phyloP scores from a whole-genome alignment of 495 filamentous ascomycete species.

The Penicillium antarcticum region DNA sequence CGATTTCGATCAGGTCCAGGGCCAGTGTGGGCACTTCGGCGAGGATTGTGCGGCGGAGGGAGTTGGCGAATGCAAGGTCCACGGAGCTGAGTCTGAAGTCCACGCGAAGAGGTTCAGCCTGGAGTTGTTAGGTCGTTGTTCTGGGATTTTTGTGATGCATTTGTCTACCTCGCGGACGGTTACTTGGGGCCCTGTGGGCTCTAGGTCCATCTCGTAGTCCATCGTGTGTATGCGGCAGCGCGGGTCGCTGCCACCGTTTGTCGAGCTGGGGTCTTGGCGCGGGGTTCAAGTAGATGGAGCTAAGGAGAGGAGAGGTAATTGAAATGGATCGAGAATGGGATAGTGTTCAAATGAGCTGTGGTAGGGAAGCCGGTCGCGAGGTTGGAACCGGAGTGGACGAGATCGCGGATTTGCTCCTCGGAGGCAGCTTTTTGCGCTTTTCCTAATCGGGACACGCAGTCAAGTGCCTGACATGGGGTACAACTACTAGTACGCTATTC shows the following conservation, averaged over 20 bases:
- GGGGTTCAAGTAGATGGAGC: neutral
- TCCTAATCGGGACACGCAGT: conserved; percentile 29
- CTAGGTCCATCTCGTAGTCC: conserved; percentile 70
- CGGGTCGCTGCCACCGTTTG: conserved; percentile 19
- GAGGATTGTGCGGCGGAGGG: conserved; percentile 85
- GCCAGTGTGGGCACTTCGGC: conserved; percentile 94
- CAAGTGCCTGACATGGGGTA: neutral
- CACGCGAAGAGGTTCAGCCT: conserved; percentile 69
- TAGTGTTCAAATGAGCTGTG: neutral
- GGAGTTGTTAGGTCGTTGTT: neutral
- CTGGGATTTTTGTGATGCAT: neutral
- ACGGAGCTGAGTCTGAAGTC: conserved; percentile 79
- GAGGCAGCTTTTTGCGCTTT: conserved; percentile 31
- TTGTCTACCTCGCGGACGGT: conserved; percentile 64
- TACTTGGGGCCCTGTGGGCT: conserved; percentile 63
- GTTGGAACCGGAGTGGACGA: conserved; percentile 8
- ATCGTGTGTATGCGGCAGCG: conserved; percentile 39
- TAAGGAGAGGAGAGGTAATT: neutral
- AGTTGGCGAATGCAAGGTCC: conserved; percentile 89
- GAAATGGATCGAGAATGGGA: neutral
- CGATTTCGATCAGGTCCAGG: conserved; percentile 90
- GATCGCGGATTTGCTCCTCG: conserved; percentile 24
- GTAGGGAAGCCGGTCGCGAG: conserved; percentile 1
- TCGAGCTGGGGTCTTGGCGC: conserved; percentile 7
- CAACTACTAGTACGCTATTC: neutral